Evolutionary conservation across 2,329 filamentous ascomycete genomes (phyloP).

Genomic region (Arthroderma sp.): DNA sequence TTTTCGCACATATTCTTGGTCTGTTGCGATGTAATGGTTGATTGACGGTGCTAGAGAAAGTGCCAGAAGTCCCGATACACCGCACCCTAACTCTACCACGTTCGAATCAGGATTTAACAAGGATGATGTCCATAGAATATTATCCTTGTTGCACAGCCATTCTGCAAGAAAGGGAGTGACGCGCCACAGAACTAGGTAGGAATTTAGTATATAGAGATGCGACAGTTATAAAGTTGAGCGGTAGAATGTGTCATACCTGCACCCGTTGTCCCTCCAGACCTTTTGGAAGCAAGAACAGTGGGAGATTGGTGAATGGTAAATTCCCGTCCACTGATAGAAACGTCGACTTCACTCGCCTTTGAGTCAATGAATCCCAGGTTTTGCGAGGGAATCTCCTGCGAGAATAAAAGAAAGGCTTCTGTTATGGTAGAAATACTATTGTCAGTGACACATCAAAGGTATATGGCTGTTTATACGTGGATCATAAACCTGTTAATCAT

Average conservation of each 20-base stretch:
- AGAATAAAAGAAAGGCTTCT: constrained; percentile 86
- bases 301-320: constrained; percentile 74
- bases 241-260: constrained; percentile 37
- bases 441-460: background rate
- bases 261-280: constrained; percentile 60
- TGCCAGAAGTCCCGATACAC: constrained; percentile 68
- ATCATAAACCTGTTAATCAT: background rate
- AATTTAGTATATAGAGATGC: background rate
- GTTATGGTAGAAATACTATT: constrained; percentile 3
- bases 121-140: constrained; percentile 46
- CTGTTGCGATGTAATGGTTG: constrained; percentile 60
- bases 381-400: constrained; percentile 56
- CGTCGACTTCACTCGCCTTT: constrained; percentile 48
- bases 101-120: constrained; percentile 43
- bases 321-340: constrained; percentile 56
- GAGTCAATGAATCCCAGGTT: constrained; percentile 78
- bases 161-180: constrained; percentile 70
- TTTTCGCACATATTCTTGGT: constrained; percentile 73
- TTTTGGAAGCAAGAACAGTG: constrained; percentile 61
- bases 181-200: constrained; percentile 64
- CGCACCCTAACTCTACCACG: constrained; percentile 76
- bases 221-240: background rate
- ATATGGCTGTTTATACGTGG: background rate
- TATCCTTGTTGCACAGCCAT: constrained; percentile 55
- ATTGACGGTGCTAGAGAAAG: constrained; percentile 52